Evolutionary conservation across 2,329 filamentous ascomycete genomes (phyloP), one percentile per base, ranked within the genome.

Genomic region (Magnaporthiopsis incrustans): DNA sequence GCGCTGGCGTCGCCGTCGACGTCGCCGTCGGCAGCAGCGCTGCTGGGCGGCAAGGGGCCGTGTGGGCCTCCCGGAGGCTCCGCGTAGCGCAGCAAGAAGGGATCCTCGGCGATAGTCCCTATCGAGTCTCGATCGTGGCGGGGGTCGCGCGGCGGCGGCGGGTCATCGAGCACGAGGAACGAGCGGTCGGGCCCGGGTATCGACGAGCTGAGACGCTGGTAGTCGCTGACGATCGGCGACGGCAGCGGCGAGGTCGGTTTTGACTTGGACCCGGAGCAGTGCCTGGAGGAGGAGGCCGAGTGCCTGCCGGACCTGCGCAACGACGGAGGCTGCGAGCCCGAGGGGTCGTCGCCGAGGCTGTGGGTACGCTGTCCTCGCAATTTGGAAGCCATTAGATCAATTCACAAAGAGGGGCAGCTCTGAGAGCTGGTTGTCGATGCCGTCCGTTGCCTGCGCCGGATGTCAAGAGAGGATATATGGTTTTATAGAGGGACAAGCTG

Each of bases 21-120:
- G 61, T 38, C 35, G 11, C 11, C 35, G 35, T 35, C 33, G 8
- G 33, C 33, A 35, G 33, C 33, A 12, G 27, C 25, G 62, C 58
- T 61, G 65, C n/a, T 60, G 60, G 53, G 56, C 61, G 62, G 59
- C 67, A 67, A 44, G 68, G 69, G 64, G 72, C 70, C 64, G 68
- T 71, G 65, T 66, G 74, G 71, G 63, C 72, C 70, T 50, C 71
- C 69, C 58, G 74, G 65, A 63, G 71, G 73, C 63, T 72, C 70
- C 58, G 71, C 69, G 67, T 80, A 79, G 67, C 77, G 78, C 69
- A 79, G 77, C 73, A 83, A 82, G 71, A 84, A 83, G 35, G 81
- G 81, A 67, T 84, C 82, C 77, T 85, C 80, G 70, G 82, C 74
- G 66, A 85, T 81, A 65, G 81, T 84, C 62, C 77, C 72, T 67